A percentile compares a stretch with the other conserved stretches of the same genome.
phyloP scores from a whole-genome alignment of 371 early-diverging fungal genomes.

The Syncephalastrum sp. region DNA sequence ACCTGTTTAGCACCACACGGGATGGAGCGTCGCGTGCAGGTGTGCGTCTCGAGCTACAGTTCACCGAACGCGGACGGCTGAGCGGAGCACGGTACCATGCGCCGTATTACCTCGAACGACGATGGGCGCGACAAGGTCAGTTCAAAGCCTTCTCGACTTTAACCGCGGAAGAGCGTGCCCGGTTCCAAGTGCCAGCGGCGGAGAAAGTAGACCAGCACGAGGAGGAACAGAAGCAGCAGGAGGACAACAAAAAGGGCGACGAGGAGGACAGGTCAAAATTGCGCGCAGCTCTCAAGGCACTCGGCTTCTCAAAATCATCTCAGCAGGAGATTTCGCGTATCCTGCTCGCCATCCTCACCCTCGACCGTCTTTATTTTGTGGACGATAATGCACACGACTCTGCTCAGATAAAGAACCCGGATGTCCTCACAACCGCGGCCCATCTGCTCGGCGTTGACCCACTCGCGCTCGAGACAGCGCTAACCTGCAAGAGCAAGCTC shows the following conservation, averaged over 20 bases:
- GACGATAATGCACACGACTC: conserved; percentile 65
- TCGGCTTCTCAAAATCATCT: conserved; percentile 76
- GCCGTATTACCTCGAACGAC: conserved; percentile 84
- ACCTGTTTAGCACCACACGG: conserved; percentile 77
- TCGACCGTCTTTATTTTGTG: conserved; percentile 86
- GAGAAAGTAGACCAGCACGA: conserved; percentile 7
- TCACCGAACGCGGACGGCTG: conserved; percentile 82
- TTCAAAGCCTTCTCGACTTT: conserved; percentile 55
- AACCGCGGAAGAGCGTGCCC: conserved; percentile 17
- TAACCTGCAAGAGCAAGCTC: conserved; percentile 79
- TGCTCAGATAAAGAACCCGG: conserved; percentile 67
- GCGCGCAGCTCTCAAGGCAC: conserved; percentile 71
- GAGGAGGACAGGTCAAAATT: conserved; percentile 60
- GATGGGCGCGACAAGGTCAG: conserved; percentile 33
- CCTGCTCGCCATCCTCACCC: conserved; percentile 83
- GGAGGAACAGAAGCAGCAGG: conserved; percentile 14
- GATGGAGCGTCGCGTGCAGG: conserved; percentile 85
- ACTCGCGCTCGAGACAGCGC: conserved; percentile 66
- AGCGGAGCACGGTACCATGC: conserved; percentile 82
- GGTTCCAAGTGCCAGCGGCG: conserved; percentile 1
- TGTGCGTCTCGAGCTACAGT: conserved; percentile 84
- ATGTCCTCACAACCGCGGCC: conserved; percentile 70
- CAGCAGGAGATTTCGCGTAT: conserved; percentile 81
- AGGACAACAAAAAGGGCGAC: conserved; percentile 46
- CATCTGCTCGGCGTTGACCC: conserved; percentile 83